phyloP scores from a whole-genome alignment of 306 rosid genomes.

The Malus asiatica region DNA sequence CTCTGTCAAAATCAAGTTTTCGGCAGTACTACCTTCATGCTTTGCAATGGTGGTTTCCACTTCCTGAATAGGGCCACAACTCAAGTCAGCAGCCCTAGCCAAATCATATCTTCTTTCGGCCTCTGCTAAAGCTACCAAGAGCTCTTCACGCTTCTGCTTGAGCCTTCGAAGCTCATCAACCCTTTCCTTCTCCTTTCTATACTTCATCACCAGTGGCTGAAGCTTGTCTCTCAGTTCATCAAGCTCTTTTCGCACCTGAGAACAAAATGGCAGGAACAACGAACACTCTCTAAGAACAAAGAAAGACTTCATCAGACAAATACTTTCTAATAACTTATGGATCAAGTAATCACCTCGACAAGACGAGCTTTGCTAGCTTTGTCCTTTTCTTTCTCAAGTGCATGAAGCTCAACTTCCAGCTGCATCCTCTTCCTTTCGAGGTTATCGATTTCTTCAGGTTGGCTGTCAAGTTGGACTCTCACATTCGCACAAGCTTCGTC shows the following conservation, averaged over 20 bases:
- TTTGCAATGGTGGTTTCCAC: constrained; percentile 70
- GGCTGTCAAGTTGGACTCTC: too few relatives aligned
- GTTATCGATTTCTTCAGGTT: too few relatives aligned
- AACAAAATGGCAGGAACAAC: neutral
- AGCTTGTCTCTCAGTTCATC: constrained; percentile 90
- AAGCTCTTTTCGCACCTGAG: constrained; percentile 67
- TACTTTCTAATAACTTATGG: too few relatives aligned
- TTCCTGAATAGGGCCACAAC: constrained; percentile 86
- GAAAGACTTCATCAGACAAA: too few relatives aligned
- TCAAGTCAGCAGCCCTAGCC: constrained; percentile 80
- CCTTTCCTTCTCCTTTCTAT: constrained; percentile 74
- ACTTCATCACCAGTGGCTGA: constrained; percentile 82
- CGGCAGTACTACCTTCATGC: constrained; percentile 59
- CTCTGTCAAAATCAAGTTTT: constrained; percentile 71
- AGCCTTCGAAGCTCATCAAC: constrained; percentile 69
- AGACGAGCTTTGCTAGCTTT: too few relatives aligned
- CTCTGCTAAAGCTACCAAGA: constrained; percentile 61
- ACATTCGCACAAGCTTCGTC: too few relatives aligned
- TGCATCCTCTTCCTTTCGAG: too few relatives aligned
- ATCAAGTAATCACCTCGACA: too few relatives aligned
- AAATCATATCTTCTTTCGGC: constrained; percentile 91
- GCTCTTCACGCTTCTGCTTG: constrained; percentile 79
- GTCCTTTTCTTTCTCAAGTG: too few relatives aligned
- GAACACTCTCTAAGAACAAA: neutral
- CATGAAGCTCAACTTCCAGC: too few relatives aligned